Percentiles rank a stretch among this genome's conserved stretches.
phyloP scores from a whole-genome alignment of 352 stramenopile genomes.

The Globisporangium parvum region DNA sequence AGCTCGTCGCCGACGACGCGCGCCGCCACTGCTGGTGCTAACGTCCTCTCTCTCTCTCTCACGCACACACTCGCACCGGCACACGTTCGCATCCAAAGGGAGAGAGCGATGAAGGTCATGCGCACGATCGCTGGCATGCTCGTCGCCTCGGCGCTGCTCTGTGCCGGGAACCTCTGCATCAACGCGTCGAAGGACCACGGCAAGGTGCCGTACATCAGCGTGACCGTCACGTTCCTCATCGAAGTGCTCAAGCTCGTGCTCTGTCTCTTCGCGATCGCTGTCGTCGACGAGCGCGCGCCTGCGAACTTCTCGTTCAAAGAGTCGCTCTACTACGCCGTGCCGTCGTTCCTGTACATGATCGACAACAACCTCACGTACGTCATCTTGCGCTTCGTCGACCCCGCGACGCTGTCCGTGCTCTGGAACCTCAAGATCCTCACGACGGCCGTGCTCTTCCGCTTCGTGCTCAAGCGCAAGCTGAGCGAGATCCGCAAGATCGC shows the following conservation, averaged over 20 bases:
- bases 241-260: conserved; percentile 76
- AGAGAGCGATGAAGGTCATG: conserved; percentile 30
- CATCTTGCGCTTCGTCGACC: conserved; percentile 83
- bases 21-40: too few species aligned
- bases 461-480: conserved; percentile 69
- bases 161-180: conserved; percentile 79
- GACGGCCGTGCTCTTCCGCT: conserved; percentile 77
- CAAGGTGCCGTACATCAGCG: conserved; percentile 76
- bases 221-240: conserved; percentile 81
- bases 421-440: conserved; percentile 89
- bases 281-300: conserved; percentile 30
- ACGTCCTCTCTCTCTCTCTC: too few species aligned
- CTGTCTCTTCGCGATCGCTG: conserved; percentile 35
- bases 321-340: conserved; percentile 68
- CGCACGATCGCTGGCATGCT: conserved; percentile 62
- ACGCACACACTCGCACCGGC: neutral
- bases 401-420: conserved; percentile 78
- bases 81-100: neutral
- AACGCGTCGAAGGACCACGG: conserved; percentile 76
- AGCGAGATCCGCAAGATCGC: conserved; percentile 70
- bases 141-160: conserved; percentile 59
- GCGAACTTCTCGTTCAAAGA: conserved; percentile 43
- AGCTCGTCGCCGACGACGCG: too few species aligned
- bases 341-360: conserved; percentile 82
- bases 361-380: conserved; percentile 88